These are phyloP conservation scores for Chrysoporthe cubensis DNA, from an alignment of 2,329 filamentous ascomycete species.

Conservation along the genomic window DNA sequence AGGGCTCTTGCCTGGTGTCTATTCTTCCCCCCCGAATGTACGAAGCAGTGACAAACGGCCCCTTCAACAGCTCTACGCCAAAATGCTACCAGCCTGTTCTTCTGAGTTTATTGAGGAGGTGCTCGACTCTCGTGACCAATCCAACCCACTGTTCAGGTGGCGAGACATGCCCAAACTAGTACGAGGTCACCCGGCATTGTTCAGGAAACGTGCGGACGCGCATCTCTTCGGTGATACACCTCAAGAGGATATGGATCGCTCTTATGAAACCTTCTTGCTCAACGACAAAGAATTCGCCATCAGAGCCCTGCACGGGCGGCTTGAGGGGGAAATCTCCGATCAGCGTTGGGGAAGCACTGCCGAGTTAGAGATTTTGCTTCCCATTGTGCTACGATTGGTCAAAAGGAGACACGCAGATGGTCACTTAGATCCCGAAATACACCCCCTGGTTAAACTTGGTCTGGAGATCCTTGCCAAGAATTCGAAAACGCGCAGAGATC, in stretches of 20 bases:
- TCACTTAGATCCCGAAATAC: not conserved
- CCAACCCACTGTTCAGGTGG: constrained; percentile 19
- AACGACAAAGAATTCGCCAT: constrained; percentile 13
- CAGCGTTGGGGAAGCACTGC: constrained; percentile 1
- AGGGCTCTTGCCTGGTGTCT: constrained; percentile 20
- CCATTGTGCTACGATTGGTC: constrained; percentile 3
- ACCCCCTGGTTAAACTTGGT: constrained; percentile 12
- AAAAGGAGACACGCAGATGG: not conserved
- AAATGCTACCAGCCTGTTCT: constrained; percentile 18
- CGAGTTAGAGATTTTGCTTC: constrained; percentile 13
- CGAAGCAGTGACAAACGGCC: constrained; percentile 18
- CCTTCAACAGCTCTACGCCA: constrained; percentile 18
- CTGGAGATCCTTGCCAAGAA: constrained; percentile 2
- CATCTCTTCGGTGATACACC: constrained; percentile 14
- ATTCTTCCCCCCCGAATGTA: not conserved
- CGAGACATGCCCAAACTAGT: constrained; percentile 8
- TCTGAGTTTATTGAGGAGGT: constrained; percentile 12
- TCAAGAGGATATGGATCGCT: not conserved
- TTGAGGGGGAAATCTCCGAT: constrained; percentile 13
- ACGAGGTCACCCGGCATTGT: not conserved
- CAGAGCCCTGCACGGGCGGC: constrained; percentile 10
- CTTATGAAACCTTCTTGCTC: not conserved
- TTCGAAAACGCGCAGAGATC: not conserved
- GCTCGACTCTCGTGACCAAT: constrained; percentile 4
- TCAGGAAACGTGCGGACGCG: constrained; percentile 6